These are phyloP conservation scores for Akanthomyces lecanii DNA, from an alignment of 2,329 filamentous ascomycete genomes.

Conservation along the genomic window DNA sequence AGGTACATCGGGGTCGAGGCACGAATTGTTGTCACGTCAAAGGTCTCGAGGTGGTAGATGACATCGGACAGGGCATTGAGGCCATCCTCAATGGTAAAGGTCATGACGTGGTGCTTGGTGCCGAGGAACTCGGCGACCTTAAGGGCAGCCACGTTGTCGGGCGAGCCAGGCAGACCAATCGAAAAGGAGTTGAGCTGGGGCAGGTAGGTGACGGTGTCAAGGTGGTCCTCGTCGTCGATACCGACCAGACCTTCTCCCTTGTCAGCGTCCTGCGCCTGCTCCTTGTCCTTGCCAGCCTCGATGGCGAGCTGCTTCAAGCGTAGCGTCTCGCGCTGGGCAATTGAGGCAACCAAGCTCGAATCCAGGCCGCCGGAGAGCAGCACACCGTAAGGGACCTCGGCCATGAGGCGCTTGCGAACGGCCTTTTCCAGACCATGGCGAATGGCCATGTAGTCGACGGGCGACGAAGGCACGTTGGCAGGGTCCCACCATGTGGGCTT, in stretches of 20 bases:
- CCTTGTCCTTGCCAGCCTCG: constrained; percentile 38
- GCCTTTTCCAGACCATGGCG: constrained; percentile 81
- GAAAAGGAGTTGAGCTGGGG: constrained; percentile 98
- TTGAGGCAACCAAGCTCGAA: constrained; percentile 90
- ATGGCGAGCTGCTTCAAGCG: constrained; percentile 65
- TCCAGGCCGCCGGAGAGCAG: constrained; percentile 92
- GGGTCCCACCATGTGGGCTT: constrained; percentile 91
- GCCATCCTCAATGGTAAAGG: constrained; percentile 95
- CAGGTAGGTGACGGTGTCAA: constrained; percentile 85
- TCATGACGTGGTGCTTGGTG: constrained; percentile 97
- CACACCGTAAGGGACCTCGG: constrained; percentile 96
- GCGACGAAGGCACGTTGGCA: constrained; percentile 68
- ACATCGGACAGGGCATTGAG: constrained; percentile 96
- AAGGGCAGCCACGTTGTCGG: constrained; percentile 85
- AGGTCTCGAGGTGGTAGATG: constrained; percentile 96
- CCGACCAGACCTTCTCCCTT: constrained; percentile 75
- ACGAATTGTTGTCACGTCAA: constrained; percentile 97
- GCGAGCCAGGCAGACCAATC: constrained; percentile 88
- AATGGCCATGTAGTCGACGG: constrained; percentile 78
- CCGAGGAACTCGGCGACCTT: constrained; percentile 96
- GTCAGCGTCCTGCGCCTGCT: constrained; percentile 51
- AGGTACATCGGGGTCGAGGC: constrained; percentile 99
- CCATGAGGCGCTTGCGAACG: constrained; percentile 96
- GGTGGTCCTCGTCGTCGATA: constrained; percentile 86
- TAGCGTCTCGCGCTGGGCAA: constrained; percentile 88